Evolutionary conservation across 495 filamentous ascomycete species (phyloP).

Genomic region (Daldinia concentrica): DNA sequence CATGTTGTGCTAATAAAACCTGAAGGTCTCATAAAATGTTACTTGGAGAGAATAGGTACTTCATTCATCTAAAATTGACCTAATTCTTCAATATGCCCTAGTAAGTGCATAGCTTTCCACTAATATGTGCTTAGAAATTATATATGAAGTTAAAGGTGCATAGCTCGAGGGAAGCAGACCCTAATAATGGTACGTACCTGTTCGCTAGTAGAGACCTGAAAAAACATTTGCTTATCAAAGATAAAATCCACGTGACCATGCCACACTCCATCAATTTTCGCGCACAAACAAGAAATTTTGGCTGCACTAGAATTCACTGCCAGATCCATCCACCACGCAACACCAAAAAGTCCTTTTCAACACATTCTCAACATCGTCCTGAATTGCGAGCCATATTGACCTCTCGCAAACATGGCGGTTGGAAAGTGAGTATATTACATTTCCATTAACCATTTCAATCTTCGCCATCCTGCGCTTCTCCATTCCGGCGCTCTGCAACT

Average conservation of each 20-base stretch:
- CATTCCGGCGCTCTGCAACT: conserved; percentile 30
- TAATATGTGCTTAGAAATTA: neutral
- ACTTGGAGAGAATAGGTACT: neutral
- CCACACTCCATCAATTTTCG: conserved; percentile 35
- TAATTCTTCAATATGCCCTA: neutral
- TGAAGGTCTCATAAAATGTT: neutral
- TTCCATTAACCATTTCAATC: conserved; percentile 16
- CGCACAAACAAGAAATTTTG: conserved; percentile 49
- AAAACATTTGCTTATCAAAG: conserved; percentile 17
- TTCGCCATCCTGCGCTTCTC: conserved; percentile 22
- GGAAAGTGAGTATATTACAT: conserved; percentile 74
- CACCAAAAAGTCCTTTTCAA: conserved; percentile 43
- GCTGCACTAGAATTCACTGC: conserved; percentile 47
- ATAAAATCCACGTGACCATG: conserved; percentile 29
- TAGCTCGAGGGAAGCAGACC: neutral
- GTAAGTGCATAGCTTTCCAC: neutral
- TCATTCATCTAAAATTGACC: neutral
- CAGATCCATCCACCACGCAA: conserved; percentile 44
- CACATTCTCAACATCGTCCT: conserved; percentile 44
- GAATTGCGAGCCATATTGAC: conserved; percentile 46
- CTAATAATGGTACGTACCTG: neutral
- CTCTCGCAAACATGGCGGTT: conserved; percentile 85
- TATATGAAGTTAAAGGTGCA: neutral
- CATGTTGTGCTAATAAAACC: neutral
- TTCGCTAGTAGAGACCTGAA: conserved; percentile 4